Evolutionary conservation across 257 asterid species (phyloP), one percentile per base, ranked within the genome.

Genomic region (Fraxinus cuspidata): DNA sequence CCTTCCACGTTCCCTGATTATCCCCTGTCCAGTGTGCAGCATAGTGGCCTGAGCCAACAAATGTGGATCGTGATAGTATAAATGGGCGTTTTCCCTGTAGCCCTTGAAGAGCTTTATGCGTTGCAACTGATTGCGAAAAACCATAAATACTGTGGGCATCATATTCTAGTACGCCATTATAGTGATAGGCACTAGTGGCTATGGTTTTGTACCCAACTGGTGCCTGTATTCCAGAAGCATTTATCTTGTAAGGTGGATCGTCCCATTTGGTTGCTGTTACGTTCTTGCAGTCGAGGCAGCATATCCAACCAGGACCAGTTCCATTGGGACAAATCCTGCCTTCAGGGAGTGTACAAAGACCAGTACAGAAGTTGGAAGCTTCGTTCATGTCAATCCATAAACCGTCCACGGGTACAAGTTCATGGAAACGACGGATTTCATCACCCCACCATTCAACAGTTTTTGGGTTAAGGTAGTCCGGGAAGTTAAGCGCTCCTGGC

Each of bases 21-120:
- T 96, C 99, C 76, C 99, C 97, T 2, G 99, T 93, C 98, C 99
- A 92, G 65, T 96, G 99, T 6, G 97, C 98, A 0, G 89, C 90
- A 47, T 96, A 96, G 7, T 80, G 88, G 9, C 98, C 98, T 0
- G 98, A 93, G 11, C 99, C 98, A 19, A 93, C 97, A 38, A 47
- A 96, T 0, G 99, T 93, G 0, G 99, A 87, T 0, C 98, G 96
- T 0, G 97, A 75, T 18, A 96, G 72, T 66, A 96, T 92, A 78
- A 96, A 96, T 1, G 99, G 98, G 0, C 98, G 94, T 76, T 93
- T 96, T 0, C 97, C 97, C 66, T 90, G 82, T 0, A 93, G 77
- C 37, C 89, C 90, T 75, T 71, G 88, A 72, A 93, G 94, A 16
- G 88, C 99, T 83, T 87, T 88, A 72, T 96, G 97, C 27, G 99